phyloP scores from a whole-genome alignment of 202 grass and related monocot genomes.

The Musa balbisiana region DNA sequence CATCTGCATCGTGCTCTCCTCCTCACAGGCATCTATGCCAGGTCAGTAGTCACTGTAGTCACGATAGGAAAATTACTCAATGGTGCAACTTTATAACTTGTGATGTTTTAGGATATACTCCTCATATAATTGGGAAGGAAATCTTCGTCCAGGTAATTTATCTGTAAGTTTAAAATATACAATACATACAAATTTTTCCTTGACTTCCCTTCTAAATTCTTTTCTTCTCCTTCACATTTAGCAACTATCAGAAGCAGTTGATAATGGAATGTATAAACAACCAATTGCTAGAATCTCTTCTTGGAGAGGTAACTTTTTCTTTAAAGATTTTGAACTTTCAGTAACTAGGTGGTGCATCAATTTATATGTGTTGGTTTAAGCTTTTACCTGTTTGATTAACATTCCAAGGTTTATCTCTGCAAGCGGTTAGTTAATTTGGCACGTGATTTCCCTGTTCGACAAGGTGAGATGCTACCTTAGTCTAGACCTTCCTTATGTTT shows the following conservation, averaged over 20 bases:
- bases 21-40: constrained; percentile 52
- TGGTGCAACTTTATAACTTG: background rate
- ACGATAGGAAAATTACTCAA: background rate
- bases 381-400: too few species aligned
- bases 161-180: constrained; percentile 40
- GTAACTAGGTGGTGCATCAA: too few species aligned
- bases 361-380: too few species aligned
- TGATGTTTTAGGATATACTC: constrained; percentile 38
- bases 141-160: constrained; percentile 82
- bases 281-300: constrained; percentile 28
- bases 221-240: constrained; percentile 20
- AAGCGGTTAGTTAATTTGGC: too few species aligned
- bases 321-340: background rate
- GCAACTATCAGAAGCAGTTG: constrained; percentile 53
- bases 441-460: too few species aligned
- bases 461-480: too few species aligned
- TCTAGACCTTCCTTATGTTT: too few species aligned
- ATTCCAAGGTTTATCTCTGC: too few species aligned
- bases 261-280: constrained; percentile 38
- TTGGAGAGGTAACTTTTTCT: constrained; percentile 45
- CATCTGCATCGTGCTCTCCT: constrained; percentile 70
- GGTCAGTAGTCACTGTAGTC: constrained; percentile 25
- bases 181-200: background rate
- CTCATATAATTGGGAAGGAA: constrained; percentile 88
- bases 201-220: constrained; percentile 4